Evolutionary conservation across 2,329 filamentous ascomycete species (phyloP), one percentile per base, ranked within the genome.

Genomic region (Canariomyces notabilis): DNA sequence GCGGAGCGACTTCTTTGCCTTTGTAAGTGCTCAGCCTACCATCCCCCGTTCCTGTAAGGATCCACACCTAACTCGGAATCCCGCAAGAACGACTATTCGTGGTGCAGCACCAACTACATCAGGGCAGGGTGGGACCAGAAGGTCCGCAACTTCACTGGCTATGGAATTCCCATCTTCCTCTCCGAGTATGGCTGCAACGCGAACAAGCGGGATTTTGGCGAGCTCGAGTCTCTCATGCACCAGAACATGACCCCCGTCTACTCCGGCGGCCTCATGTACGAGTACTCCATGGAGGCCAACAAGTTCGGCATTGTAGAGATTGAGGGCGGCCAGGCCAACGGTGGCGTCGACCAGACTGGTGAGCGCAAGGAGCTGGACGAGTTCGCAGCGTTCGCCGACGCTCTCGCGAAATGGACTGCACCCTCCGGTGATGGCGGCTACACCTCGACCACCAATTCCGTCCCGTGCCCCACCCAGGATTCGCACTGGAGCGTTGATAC

Each of bases 181-280:
- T 96, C 90, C 44, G 93, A 97, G 69, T 97, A 86, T 64, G 93
- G 93, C 54, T 98, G 93, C 74, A 89, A 64, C 70, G 83, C 77
- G 64, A 90, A 87, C 75, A 78, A 71, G 50, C 90, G 93, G 60
- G 73, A 84, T 63, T 98, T 95, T 61, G 74, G 82, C 50, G 91
- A 96, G 73, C 70, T 97, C 42, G 68, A 70, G 43, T 75, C 90
- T 38, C 76, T 98, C 51, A 97, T 96, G 83, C 79, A 73, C 68
- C 6, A 8, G 42, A 67, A 95, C 50, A 97, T 97, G 91, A 89
- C 85, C 5, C 58, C 66, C 15, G 89, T 96, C 62, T 97, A 96
- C 79, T 96, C 90, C 26, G 93, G 93, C 61, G 93, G 93, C 67
- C 79, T 98, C 34, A 87, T 96, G 67, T 98, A 96, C 72, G 91